Evolutionary conservation across 345 rosid species (phyloP).

Genomic region (Brassica rapa): DNA sequence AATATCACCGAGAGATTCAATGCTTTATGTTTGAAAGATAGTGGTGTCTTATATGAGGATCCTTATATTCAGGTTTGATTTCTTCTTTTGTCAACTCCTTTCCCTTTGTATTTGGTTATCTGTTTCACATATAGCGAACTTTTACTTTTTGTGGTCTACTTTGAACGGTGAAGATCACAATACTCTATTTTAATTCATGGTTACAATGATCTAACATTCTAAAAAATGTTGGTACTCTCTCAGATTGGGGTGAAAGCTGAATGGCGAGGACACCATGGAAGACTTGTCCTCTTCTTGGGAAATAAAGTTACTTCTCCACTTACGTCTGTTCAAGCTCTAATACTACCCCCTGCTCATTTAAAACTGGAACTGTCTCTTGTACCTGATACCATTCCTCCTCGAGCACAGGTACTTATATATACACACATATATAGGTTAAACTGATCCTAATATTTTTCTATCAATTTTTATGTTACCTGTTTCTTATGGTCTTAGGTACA

Average conservation of each 20-base stretch:
- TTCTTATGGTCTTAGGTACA: constrained; percentile 61
- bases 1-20: constrained; percentile 80
- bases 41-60: constrained; percentile 95
- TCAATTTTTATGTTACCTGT: not conserved
- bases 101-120: not conserved
- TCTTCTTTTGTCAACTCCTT: not conserved
- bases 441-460: not conserved
- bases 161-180: not conserved
- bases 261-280: constrained; percentile 86
- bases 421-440: not conserved
- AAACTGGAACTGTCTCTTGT: constrained; percentile 80
- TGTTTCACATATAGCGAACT: not conserved
- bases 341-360: constrained; percentile 85
- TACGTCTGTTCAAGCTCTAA: constrained; percentile 68
- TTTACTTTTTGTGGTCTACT: not conserved
- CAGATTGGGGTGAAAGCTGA: constrained; percentile 98
- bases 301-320: constrained; percentile 88
- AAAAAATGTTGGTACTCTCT: constrained; percentile 20
- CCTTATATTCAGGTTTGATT: constrained; percentile 74
- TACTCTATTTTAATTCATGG: not conserved
- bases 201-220: constrained; percentile 11
- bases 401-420: constrained; percentile 68
- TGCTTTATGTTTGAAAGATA: constrained; percentile 90
- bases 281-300: constrained; percentile 93
- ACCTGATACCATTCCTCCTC: constrained; percentile 98